Evolutionary conservation across 2,329 filamentous ascomycete species (phyloP).

Genomic region (Aureobasidium sp.): DNA sequence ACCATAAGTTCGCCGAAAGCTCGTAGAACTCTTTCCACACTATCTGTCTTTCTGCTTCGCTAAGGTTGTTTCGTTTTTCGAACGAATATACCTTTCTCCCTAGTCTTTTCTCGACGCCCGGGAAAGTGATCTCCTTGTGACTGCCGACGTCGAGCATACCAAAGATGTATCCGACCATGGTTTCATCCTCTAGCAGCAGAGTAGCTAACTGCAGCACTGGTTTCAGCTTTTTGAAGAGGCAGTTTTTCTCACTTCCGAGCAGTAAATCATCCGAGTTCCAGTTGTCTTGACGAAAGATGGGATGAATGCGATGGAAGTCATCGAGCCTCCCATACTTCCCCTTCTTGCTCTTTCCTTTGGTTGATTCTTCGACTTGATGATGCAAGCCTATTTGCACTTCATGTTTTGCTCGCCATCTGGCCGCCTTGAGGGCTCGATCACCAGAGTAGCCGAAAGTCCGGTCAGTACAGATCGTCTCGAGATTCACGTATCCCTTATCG

Average conservation of each 20-base stretch:
- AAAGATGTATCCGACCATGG: neutral
- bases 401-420: neutral
- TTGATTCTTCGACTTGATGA: neutral
- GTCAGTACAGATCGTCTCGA: neutral
- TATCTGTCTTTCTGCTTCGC: neutral
- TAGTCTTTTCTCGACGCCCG: neutral
- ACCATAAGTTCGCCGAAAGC: neutral
- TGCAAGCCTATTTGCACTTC: neutral
- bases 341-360: neutral
- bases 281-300: neutral
- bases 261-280: neutral
- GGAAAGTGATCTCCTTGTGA: neutral
- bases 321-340: neutral
- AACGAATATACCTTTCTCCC: neutral
- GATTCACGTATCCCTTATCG: neutral
- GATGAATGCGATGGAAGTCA: neutral
- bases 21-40: neutral
- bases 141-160: neutral
- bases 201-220: slow-evolving; percentile 1
- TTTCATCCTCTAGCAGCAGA: neutral
- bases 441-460: neutral
- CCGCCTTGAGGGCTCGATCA: neutral
- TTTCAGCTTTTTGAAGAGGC: neutral
- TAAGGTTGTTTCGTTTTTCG: neutral
- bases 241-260: neutral